Evolutionary conservation across 2,329 filamentous ascomycete species (phyloP), one percentile per base, ranked within the genome.

Genomic region (Emydomyces testavorans): DNA sequence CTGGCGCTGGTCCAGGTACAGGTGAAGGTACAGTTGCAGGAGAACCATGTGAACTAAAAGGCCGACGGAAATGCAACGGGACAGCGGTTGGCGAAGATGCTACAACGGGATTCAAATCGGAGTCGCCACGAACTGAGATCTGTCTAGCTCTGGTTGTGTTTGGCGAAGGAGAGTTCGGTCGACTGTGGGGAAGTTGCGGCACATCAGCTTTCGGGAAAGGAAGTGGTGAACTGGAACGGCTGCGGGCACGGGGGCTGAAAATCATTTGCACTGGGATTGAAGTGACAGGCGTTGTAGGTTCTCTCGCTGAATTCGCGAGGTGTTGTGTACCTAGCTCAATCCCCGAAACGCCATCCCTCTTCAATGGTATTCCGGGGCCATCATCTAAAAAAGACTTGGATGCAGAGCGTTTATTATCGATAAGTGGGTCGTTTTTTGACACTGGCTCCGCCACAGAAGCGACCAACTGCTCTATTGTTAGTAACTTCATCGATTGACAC

Each of bases 341-440:
- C 65, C 66, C 67, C 68, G 70, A 72, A 72, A 67, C 67, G 69
- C 67, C 62, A 62, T 62, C 54, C 60, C 60, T 56, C 64, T 62
- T 52, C 45, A 52, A 54, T 66, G 71, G 71, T 67, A 74, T 73
- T 75, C 77, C 77, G 73, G 74, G 76, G 76, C 75, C 70, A 67
- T 70, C 68, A 61, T 63, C 77, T 80, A 80, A 79, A 79, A 80
- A 80, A 79, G 76, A 73, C 68, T 72, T 60, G 10, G 24, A n/a
- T 6, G 15, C 7, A 2, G 13, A 23, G 10, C 38, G 16, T 24
- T 16, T n/a, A 18, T 40, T 15, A 10, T 28, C 11, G 23, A 13
- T 23, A 11, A 7, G 15, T 11, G 32, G 4, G 7, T 38, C 45
- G 11, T 15, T 16, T 20, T 24, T 40, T 18, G 20, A 6, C 4